phyloP scores from a whole-genome alignment of 2,329 filamentous ascomycete genomes.

The Zasmidium cellare region DNA sequence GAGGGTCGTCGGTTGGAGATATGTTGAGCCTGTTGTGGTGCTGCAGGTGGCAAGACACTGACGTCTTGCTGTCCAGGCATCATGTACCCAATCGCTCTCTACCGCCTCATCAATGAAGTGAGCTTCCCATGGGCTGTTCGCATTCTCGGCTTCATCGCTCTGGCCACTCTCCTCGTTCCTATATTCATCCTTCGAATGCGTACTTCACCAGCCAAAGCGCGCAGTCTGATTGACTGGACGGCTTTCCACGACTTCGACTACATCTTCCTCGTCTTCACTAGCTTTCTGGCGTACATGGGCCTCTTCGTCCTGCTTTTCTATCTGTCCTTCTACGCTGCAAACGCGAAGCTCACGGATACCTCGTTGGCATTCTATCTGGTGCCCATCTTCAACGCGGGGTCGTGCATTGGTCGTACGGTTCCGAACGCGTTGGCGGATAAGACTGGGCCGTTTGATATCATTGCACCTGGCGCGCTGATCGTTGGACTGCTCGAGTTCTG shows the following conservation, averaged over 20 bases:
- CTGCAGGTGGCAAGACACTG: background rate
- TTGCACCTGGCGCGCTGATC: background rate
- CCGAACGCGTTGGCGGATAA: background rate
- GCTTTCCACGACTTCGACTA: slow-evolving; percentile 41
- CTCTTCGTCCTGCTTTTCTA: slow-evolving; percentile 51
- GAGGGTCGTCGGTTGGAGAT: background rate
- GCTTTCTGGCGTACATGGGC: background rate
- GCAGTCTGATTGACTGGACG: slow-evolving; percentile 45
- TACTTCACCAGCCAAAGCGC: background rate
- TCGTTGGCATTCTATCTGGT: slow-evolving; percentile 67
- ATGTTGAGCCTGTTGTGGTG: too few species aligned
- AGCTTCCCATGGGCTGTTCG: slow-evolving; percentile 2
- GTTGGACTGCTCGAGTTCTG: background rate
- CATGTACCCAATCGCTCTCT: background rate
- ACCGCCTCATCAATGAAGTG: background rate
- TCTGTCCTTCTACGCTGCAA: slow-evolving; percentile 43
- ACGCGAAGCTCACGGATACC: slow-evolving; percentile 52
- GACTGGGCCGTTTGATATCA: background rate
- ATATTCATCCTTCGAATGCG: background rate
- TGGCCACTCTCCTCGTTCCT: background rate
- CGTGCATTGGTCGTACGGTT: background rate
- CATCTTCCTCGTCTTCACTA: background rate
- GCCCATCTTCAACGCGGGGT: slow-evolving; percentile 33
- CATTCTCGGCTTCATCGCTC: background rate
- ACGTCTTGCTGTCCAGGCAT: background rate